phyloP scores from a whole-genome alignment of 2,329 filamentous ascomycete species.

The Fusarium nanum region DNA sequence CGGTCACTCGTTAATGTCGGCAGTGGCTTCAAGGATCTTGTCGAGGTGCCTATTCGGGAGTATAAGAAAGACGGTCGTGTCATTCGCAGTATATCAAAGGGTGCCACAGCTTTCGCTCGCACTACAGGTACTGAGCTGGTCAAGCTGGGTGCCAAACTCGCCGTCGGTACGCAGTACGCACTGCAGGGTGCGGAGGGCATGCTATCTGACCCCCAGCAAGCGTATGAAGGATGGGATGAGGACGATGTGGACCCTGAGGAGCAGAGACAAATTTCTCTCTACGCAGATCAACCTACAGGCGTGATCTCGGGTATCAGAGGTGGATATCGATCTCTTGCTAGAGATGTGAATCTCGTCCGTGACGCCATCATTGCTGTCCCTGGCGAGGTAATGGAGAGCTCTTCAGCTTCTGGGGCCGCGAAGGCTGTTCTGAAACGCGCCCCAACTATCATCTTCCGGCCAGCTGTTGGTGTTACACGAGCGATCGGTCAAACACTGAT shows the following conservation, averaged over 20 bases:
- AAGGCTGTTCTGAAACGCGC: conserved; percentile 82
- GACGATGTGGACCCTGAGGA: conserved; percentile 75
- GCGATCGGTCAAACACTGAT: conserved; percentile 89
- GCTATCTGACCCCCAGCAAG: conserved; percentile 62
- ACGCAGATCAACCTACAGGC: conserved; percentile 92
- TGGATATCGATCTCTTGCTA: conserved; percentile 83
- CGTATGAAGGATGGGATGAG: conserved; percentile 63
- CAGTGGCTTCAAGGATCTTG: conserved; percentile 84
- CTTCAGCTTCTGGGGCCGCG: conserved; percentile 82
- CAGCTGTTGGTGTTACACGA: conserved; percentile 89
- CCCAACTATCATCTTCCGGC: conserved; percentile 92
- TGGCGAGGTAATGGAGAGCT: conserved; percentile 88
- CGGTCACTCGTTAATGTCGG: conserved; percentile 91
- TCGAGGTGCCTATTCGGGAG: conserved; percentile 90
- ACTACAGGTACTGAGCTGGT: conserved; percentile 96
- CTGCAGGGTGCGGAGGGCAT: conserved; percentile 89
- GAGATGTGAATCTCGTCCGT: conserved; percentile 85
- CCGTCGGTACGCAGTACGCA: conserved; percentile 93
- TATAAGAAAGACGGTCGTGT: conserved; percentile 95
- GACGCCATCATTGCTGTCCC: conserved; percentile 97
- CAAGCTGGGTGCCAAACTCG: conserved; percentile 91
- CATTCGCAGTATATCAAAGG: conserved; percentile 91
- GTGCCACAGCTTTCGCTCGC: conserved; percentile 87
- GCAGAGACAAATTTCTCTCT: conserved; percentile 84
- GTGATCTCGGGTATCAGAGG: conserved; percentile 87